Percentiles rank a stretch among this genome's conserved stretches.
phyloP scores from a whole-genome alignment of 2,329 filamentous ascomycete species.

The Dactylonectria macrodidyma region DNA sequence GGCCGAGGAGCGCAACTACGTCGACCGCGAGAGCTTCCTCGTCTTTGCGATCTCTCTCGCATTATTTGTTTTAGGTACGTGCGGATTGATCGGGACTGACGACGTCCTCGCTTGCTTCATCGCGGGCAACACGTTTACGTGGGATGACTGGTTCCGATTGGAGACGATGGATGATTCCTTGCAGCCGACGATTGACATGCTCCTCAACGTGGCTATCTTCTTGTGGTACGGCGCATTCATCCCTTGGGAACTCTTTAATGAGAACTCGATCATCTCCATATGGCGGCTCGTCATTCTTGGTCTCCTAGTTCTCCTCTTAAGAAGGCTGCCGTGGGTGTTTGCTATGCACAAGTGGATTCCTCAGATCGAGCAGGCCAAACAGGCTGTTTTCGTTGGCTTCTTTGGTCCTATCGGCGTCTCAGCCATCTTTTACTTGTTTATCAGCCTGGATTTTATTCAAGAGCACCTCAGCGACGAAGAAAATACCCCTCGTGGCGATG shows the following conservation, averaged over 20 bases:
- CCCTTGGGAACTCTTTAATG: slow-evolving; percentile 81
- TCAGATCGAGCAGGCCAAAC: slow-evolving; percentile 81
- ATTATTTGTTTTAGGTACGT: slow-evolving; percentile 89
- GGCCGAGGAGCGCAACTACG: slow-evolving; percentile 84
- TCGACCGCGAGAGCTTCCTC: slow-evolving; percentile 89
- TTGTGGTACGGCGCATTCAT: slow-evolving; percentile 92
- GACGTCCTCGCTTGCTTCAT: slow-evolving; percentile 95
- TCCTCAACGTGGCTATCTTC: slow-evolving; percentile 90
- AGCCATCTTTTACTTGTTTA: slow-evolving; percentile 90
- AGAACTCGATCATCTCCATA: slow-evolving; percentile 79
- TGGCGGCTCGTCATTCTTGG: slow-evolving; percentile 82
- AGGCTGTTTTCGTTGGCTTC: slow-evolving; percentile 90
- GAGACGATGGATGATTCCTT: slow-evolving; percentile 92
- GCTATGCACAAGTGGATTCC: slow-evolving; percentile 81
- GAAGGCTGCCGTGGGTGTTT: slow-evolving; percentile 84
- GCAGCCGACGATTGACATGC: slow-evolving; percentile 96
- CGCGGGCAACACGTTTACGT: slow-evolving; percentile 91
- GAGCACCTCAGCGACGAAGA: slow-evolving; percentile 66
- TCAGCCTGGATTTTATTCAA: slow-evolving; percentile 82
- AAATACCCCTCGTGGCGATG: slow-evolving; percentile 75
- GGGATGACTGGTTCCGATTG: slow-evolving; percentile 94
- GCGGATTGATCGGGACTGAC: slow-evolving; percentile 88
- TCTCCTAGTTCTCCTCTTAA: slow-evolving; percentile 81
- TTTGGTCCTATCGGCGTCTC: slow-evolving; percentile 94
- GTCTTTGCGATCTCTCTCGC: slow-evolving; percentile 89